These are phyloP conservation scores for Kewa caespitosa DNA, from an alignment of 179 eudicot species.

Conservation along the genomic window DNA sequence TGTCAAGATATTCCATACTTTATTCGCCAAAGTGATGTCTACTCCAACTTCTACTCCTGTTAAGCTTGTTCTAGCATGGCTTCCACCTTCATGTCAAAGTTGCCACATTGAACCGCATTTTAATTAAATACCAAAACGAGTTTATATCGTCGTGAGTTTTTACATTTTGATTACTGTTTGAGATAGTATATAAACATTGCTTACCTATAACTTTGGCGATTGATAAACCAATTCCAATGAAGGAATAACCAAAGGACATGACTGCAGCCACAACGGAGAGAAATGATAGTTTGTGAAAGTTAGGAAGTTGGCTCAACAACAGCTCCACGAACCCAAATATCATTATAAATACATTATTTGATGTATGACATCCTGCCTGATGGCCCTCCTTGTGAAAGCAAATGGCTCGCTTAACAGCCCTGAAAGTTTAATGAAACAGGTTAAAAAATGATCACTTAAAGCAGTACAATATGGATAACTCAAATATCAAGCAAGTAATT, in stretches of 20 bases:
- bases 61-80: constrained; percentile 30
- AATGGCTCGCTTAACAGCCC: constrained; percentile 56
- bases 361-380: constrained; percentile 36
- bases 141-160: too few relatives aligned
- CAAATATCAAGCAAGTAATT: neutral
- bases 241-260: constrained; percentile 65
- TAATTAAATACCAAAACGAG: too few relatives aligned
- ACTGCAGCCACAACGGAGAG: constrained; percentile 59
- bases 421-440: constrained; percentile 13
- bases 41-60: constrained; percentile 50
- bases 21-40: constrained; percentile 30
- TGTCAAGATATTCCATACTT: constrained; percentile 47
- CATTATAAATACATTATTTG: constrained; percentile 41
- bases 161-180: too few relatives aligned
- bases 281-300: constrained; percentile 57
- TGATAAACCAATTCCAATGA: constrained; percentile 60
- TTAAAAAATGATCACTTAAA: neutral
- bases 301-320: constrained; percentile 59
- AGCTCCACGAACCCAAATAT: constrained; percentile 46
- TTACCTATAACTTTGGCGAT: constrained; percentile 55
- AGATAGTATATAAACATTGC: neutral
- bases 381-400: constrained; percentile 61
- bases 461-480: neutral
- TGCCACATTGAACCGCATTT: too few relatives aligned
- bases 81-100: constrained; percentile 31